Base-by-base conservation (phyloP, 1,284 basidiomycete species). In the Fomes fomentarius region DNA sequence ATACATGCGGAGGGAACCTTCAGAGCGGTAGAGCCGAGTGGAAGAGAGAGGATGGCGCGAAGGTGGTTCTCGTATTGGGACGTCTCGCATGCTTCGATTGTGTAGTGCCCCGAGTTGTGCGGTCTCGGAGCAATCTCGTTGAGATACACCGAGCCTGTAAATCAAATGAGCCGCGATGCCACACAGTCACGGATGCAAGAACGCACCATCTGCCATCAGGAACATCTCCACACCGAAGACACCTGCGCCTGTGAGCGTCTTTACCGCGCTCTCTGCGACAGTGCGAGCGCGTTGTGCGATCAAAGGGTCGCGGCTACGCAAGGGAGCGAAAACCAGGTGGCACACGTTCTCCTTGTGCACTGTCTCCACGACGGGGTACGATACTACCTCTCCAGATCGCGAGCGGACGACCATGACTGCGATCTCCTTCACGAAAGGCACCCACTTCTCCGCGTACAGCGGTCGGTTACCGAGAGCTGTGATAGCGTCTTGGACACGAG, bases 121-220 rank as follows among this genome's bases (percentile, higher is more conserved):
- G 97, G 96, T 21, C 97, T 84, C n/a, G 97, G 97, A 0, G 97
- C 97, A 59, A 99, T 98, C 76, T 99, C 97, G 73, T 99, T 99
- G 63, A 99, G 82, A 55, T 89, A 85, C 3, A 99, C 80, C 0
- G 78, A 73, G 22, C 91, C 94, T 96, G 52, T 28, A 9, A 12
- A 50, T 46, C 42, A 39, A 46, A 49, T 61, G 41, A 52, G 46
- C 40, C 25, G 46, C 21, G 52, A 30, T 46, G 22, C 25, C 30
- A 42, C 9, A 6, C 17, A 26, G 37, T 40, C 37, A 26, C 24
- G 56, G 61, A n/a, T 22, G 33, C 28, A 41, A 8, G 21, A 37
- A 74, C 82, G 65, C 64, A 91, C 96, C 95, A 67, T 95, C 84
- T 25, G 80, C 74, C 81, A 97, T 83, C 43, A 98, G 76, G 74